Conservation (phyloP, 805 yeast species). For the Scheffersomyces lignosus region DNA sequence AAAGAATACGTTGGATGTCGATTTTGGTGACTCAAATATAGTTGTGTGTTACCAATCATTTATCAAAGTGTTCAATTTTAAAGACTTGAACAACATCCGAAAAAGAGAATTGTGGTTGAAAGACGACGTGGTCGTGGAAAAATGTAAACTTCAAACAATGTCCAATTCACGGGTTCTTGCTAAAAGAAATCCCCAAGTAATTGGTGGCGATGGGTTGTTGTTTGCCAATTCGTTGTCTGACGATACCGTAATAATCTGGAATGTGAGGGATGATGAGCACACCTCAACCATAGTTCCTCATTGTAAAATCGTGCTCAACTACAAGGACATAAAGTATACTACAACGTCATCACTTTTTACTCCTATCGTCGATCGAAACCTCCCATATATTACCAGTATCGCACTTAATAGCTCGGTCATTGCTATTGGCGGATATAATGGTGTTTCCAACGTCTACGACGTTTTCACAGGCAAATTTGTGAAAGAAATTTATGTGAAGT, state of each 20-base stretch:
- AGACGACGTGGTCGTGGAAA: conserved; percentile 12
- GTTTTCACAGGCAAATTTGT: conserved; percentile 42
- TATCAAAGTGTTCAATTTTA: conserved; percentile 26
- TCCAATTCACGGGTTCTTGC: conserved; percentile 1
- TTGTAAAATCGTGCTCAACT: conserved; percentile 20
- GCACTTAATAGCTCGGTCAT: conserved; percentile 35
- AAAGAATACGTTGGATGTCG: conserved; percentile 25
- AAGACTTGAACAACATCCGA: conserved; percentile 3
- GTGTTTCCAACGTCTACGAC: conserved; percentile 43
- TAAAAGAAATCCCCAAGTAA: conserved; percentile 19
- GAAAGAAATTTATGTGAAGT: conserved; percentile 31
- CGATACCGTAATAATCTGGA: conserved; percentile 42
- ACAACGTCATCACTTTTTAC: neutral
- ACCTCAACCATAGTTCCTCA: conserved; percentile 8
- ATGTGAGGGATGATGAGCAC: conserved; percentile 32
- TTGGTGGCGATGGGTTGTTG: conserved; percentile 44
- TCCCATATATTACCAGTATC: conserved; percentile 20
- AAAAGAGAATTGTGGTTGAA: conserved; percentile 10
- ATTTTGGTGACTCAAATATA: conserved; percentile 31
- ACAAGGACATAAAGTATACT: conserved; percentile 12
- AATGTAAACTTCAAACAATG: conserved; percentile 19
- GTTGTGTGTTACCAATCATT: conserved; percentile 18
- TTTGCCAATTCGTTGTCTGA: conserved; percentile 39
- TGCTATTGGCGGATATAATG: conserved; percentile 43
- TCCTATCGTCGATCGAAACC: conserved; percentile 4